phyloP scores from a whole-genome alignment of 371 early-diverging fungal genomes.

The Mortierella sp. region DNA sequence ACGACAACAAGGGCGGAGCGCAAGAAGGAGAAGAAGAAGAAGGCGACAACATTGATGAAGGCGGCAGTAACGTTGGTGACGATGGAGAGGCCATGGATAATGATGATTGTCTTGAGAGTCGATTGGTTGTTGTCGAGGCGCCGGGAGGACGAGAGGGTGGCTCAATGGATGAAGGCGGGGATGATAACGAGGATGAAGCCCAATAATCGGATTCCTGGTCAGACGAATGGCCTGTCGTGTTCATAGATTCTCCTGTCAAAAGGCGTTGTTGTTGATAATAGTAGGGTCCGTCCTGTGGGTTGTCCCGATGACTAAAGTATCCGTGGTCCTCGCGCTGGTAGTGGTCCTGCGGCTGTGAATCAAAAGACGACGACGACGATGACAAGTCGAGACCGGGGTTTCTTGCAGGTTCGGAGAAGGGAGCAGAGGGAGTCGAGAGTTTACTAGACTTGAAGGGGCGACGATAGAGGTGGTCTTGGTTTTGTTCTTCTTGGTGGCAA shows the following conservation, averaged over 20 bases:
- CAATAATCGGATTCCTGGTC: conserved; percentile 3
- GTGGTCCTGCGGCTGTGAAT: neutral
- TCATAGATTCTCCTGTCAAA: neutral
- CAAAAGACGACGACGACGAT: neutral
- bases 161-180: neutral
- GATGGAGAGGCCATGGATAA: neutral
- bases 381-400: neutral
- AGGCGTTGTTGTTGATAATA: neutral
- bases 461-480: neutral
- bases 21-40: no score
- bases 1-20: neutral
- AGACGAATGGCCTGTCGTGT: neutral
- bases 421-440: neutral
- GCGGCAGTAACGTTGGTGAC: neutral
- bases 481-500: neutral
- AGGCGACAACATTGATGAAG: neutral
- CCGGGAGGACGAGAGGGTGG: neutral
- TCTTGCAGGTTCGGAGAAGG: neutral
- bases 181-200: neutral
- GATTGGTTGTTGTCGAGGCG: neutral
- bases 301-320: no score
- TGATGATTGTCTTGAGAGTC: conserved; percentile 3
- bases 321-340: neutral
- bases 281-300: neutral
- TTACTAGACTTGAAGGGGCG: neutral